Evolutionary conservation across 495 filamentous ascomycete genomes (phyloP).

Genomic region (Tetracladium setigerum): DNA sequence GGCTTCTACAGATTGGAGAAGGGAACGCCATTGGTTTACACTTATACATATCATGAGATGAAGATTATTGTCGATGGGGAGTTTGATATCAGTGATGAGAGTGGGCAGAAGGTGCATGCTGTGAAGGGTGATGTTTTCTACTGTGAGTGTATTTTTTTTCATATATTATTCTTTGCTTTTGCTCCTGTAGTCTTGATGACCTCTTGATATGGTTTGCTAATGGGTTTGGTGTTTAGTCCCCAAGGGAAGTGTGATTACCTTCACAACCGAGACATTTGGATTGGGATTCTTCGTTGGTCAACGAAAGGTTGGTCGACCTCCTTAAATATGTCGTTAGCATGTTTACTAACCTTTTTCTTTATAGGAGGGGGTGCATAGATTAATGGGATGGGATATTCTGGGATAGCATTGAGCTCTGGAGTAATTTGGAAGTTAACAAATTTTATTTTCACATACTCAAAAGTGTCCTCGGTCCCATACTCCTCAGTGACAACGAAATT

Average conservation of each 20-base stretch:
- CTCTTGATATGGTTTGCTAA: conserved; percentile 21
- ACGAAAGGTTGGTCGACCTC: conserved; percentile 19
- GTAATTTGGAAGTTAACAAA: no score
- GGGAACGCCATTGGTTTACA: conserved; percentile 65
- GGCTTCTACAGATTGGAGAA: conserved; percentile 73
- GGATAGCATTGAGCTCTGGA: no score
- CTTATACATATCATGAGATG: conserved; percentile 69
- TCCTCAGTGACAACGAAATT: no score
- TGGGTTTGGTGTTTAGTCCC: conserved; percentile 35
- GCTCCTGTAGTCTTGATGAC: no score
- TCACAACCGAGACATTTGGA: conserved; percentile 61
- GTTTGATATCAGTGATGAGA: conserved; percentile 66
- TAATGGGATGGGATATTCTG: no score
- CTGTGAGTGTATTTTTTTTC: conserved; percentile 19
- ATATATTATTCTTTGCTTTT: no score
- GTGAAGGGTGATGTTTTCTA: conserved; percentile 68
- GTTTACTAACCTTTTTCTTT: neutral
- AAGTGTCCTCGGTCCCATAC: no score
- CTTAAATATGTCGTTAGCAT: neutral
- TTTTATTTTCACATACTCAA: no score
- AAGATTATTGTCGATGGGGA: conserved; percentile 75
- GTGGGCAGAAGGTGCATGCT: conserved; percentile 60
- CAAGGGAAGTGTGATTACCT: conserved; percentile 71
- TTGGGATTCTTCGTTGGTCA: conserved; percentile 61
- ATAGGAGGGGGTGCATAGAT: conserved; percentile 1